phyloP scores from a whole-genome alignment of 768 basidiomycete genomes.

The Hysterangium stoloniferum region DNA sequence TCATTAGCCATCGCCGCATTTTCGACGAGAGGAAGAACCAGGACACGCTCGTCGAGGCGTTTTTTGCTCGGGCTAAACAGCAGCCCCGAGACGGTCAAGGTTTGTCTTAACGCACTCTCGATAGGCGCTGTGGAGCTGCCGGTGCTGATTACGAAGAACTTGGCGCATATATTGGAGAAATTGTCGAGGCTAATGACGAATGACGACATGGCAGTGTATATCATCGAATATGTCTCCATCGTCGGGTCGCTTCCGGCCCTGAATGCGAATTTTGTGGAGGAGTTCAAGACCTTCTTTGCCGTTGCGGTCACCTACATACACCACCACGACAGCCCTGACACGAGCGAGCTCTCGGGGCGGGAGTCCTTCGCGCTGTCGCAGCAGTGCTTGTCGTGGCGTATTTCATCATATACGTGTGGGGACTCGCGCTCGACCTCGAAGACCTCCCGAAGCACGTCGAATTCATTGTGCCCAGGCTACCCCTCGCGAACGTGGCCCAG shows the following conservation, averaged over 20 bases:
- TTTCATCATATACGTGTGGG: conserved; percentile 91
- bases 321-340: conserved; percentile 66
- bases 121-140: conserved; percentile 84
- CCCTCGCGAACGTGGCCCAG: conserved; percentile 76
- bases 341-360: conserved; percentile 33
- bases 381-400: conserved; percentile 88
- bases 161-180: conserved; percentile 77
- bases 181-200: conserved; percentile 93
- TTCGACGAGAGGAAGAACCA: conserved; percentile 55
- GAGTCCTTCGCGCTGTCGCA: conserved; percentile 85
- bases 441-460: conserved; percentile 76
- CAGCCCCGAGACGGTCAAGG: conserved; percentile 71
- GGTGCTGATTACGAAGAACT: conserved; percentile 67
- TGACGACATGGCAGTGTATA: conserved; percentile 89
- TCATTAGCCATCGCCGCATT: conserved; percentile 78
- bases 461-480: conserved; percentile 79
- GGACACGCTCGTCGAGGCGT: conserved; percentile 66
- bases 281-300: conserved; percentile 91
- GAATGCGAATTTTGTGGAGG: conserved; percentile 82
- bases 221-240: conserved; percentile 84
- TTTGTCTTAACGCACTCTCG: conserved; percentile 83
- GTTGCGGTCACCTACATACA: conserved; percentile 92
- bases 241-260: conserved; percentile 73
- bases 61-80: conserved; percentile 56
- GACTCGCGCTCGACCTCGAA: conserved; percentile 74